Evolutionary conservation across 108 stramenopile species (phyloP).

Genomic region (Pseudonitzschia delicatissima): DNA sequence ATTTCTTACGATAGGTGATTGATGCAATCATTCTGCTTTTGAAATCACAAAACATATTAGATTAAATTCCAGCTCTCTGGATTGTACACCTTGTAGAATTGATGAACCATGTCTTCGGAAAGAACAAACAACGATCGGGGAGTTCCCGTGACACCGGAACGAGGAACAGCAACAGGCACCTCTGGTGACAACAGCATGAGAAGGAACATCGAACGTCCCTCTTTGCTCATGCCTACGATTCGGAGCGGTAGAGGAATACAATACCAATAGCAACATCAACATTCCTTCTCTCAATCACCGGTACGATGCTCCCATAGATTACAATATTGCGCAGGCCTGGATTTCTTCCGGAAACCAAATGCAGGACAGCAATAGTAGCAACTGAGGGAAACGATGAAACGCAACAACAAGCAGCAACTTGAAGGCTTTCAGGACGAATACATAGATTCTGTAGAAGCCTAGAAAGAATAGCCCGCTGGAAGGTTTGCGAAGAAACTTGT

Average conservation of each 20-base stretch:
- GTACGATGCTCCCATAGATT: neutral
- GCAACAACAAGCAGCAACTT: neutral
- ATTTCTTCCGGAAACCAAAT: neutral
- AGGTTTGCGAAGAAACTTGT: neutral
- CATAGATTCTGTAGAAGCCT: neutral
- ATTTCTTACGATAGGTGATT: neutral
- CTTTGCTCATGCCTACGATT: neutral
- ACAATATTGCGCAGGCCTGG: neutral
- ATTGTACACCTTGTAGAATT: neutral
- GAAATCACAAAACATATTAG: neutral
- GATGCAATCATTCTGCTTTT: neutral
- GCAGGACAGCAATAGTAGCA: neutral
- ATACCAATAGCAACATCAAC: neutral
- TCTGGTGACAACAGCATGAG: neutral
- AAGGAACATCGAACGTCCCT: neutral
- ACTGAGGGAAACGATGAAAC: neutral
- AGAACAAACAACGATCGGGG: neutral
- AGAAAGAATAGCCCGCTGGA: neutral
- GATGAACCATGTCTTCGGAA: neutral
- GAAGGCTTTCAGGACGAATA: conserved; percentile 1
- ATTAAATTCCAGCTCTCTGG: neutral
- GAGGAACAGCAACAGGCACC: neutral
- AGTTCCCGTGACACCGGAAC: neutral
- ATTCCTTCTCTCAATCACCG: neutral
- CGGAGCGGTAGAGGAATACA: neutral